Conservation (phyloP, 2,329 filamentous ascomycete genomes). For the Diaporthe eres region DNA sequence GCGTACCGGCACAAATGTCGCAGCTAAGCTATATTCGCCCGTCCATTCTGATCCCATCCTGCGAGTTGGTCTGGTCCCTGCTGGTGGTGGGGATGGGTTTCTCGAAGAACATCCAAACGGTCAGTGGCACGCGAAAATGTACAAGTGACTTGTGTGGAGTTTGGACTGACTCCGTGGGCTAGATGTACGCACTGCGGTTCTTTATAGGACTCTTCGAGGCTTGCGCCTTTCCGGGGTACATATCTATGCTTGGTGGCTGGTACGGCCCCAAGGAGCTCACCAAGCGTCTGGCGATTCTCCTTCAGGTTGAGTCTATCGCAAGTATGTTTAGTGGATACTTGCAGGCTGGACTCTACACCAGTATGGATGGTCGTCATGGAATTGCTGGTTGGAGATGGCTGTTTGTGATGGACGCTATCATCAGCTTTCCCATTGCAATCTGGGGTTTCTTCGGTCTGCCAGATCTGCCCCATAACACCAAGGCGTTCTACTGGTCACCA, state of each 20-base stretch:
- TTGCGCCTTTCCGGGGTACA: not conserved
- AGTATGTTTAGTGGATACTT: not conserved
- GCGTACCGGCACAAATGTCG: not conserved
- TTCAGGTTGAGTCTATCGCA: slow-evolving; percentile 1
- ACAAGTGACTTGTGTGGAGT: not conserved
- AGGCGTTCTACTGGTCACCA: not conserved
- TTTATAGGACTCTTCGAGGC: not conserved
- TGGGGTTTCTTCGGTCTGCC: slow-evolving; percentile 28
- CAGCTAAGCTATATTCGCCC: not conserved
- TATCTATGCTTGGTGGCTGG: not conserved
- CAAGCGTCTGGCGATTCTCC: not conserved
- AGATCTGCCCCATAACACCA: slow-evolving; percentile 13
- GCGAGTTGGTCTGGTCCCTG: not conserved
- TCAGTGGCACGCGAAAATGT: fast-evolving
- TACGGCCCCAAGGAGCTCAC: slow-evolving; percentile 5
- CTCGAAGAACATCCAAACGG: not conserved
- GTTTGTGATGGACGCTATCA: slow-evolving; percentile 31
- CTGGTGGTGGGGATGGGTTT: not conserved
- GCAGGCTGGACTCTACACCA: not conserved
- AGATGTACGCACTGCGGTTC: slow-evolving; percentile 1
- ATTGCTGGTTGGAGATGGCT: slow-evolving; percentile 34
- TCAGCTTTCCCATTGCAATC: slow-evolving; percentile 11
- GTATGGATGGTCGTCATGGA: slow-evolving; percentile 2
- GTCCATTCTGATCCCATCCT: not conserved
- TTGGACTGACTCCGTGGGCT: not conserved